These are phyloP conservation scores for Boletus subparvulus DNA, from an alignment of 768 basidiomycete species.

Conservation along the genomic window DNA sequence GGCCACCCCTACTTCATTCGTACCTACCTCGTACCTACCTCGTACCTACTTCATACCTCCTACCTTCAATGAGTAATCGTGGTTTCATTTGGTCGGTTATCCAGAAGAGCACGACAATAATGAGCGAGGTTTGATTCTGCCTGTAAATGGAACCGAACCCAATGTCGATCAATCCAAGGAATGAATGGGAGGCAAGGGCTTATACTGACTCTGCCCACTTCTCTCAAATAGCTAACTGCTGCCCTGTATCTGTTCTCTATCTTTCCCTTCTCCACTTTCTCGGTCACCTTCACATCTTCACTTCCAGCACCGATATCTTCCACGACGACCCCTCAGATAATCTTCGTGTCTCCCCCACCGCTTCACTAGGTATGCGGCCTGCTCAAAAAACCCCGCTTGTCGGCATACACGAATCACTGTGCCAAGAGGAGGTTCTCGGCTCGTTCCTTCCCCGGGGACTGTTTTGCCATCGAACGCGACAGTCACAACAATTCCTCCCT, in stretches of 20 bases:
- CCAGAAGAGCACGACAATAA: constrained; percentile 86
- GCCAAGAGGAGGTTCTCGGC: constrained; percentile 82
- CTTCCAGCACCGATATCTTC: constrained; percentile 67
- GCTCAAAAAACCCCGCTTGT: constrained; percentile 94
- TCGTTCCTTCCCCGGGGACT: constrained; percentile 39
- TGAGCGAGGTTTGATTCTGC: constrained; percentile 83
- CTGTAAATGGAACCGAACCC: constrained; percentile 39
- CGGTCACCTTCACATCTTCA: constrained; percentile 4
- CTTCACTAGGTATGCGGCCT: constrained; percentile 90
- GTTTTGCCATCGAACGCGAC: constrained; percentile 18
- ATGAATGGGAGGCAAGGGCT: constrained; percentile 30
- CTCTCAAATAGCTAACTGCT: constrained; percentile 77
- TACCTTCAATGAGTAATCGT: constrained; percentile 87
- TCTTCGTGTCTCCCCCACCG: constrained; percentile 92
- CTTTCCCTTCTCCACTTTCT: constrained; percentile 37
- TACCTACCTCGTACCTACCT: too few relatives aligned
- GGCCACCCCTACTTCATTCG: too few relatives aligned
- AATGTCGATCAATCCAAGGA: neutral
- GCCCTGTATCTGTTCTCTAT: constrained; percentile 51
- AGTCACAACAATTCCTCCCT: constrained; percentile 49
- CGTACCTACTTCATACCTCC: too few relatives aligned
- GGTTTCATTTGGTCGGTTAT: constrained; percentile 85
- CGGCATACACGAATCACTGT: constrained; percentile 96
- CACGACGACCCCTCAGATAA: constrained; percentile 88
- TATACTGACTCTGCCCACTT: constrained; percentile 76